Evolutionary conservation across 2,329 filamentous ascomycete genomes (phyloP).

Genomic region (Capronia coronata): DNA sequence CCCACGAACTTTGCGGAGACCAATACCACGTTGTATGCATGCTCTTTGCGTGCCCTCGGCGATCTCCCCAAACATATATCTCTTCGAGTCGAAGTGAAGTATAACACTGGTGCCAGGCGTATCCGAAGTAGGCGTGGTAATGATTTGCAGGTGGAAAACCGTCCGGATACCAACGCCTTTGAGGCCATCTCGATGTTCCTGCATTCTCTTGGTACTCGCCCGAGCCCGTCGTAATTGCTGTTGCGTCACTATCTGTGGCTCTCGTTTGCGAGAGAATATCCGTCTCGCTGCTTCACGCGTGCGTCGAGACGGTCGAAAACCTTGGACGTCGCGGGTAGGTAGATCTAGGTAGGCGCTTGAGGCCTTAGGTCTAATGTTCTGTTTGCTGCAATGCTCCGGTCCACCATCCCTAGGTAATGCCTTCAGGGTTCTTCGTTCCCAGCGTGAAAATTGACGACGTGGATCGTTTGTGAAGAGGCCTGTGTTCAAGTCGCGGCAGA

Average conservation of each 20-base stretch:
- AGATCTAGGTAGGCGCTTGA: background rate
- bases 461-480: background rate
- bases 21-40: conserved; percentile 60
- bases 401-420: background rate
- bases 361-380: background rate
- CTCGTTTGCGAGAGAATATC: background rate
- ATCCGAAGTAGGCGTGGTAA: conserved; percentile 79
- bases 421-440: too few species aligned
- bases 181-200: conserved; percentile 5
- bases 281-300: background rate
- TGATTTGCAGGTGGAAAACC: conserved; percentile 63
- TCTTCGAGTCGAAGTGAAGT: conserved; percentile 71
- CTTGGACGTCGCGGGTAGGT: background rate
- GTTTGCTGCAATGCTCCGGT: background rate
- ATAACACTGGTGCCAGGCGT: conserved; percentile 72
- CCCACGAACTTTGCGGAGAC: conserved; percentile 61
- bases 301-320: background rate
- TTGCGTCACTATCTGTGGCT: background rate
- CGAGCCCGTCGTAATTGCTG: background rate
- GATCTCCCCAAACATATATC: conserved; percentile 79
- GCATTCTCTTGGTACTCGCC: conserved; percentile 1
- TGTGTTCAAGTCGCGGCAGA: background rate
- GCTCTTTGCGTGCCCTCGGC: conserved; percentile 80
- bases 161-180: conserved; percentile 33
- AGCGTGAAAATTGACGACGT: background rate